These are phyloP conservation scores for Entomophthora muscae DNA, from an alignment of 371 early-diverging fungal genomes.

Conservation along the genomic window DNA sequence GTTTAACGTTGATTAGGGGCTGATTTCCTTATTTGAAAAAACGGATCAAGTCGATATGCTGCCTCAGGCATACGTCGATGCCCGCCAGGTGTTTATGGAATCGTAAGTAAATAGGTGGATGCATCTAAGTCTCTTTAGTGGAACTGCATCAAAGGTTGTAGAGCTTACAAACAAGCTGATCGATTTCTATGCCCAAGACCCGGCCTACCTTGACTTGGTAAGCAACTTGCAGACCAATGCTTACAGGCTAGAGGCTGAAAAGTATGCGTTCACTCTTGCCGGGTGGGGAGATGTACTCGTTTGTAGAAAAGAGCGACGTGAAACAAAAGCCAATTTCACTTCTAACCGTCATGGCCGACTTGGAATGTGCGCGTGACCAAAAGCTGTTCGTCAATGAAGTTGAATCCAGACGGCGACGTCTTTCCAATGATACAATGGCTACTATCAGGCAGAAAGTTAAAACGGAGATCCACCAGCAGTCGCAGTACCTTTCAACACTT, in stretches of 20 bases:
- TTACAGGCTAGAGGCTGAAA: neutral
- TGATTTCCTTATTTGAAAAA: neutral
- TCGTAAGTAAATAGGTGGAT: neutral
- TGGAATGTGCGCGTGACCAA: constrained; percentile 35
- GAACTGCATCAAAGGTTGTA: constrained; percentile 34
- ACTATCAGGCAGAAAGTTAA: constrained; percentile 31
- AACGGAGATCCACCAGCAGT: constrained; percentile 33
- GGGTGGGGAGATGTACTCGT: constrained; percentile 22
- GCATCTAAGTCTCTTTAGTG: constrained; percentile 8
- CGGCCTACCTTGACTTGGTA: neutral
- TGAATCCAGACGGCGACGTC: constrained; percentile 40
- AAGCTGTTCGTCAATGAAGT: constrained; percentile 38
- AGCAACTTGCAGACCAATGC: neutral
- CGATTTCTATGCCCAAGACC: constrained; percentile 12
- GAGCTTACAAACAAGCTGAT: constrained; percentile 37
- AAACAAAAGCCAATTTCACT: constrained; percentile 30
- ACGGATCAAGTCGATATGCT: neutral
- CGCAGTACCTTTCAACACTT: constrained; percentile 11
- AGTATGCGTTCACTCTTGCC: constrained; percentile 15
- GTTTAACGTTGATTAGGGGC: neutral
- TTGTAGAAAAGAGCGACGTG: constrained; percentile 20
- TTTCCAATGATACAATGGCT: constrained; percentile 43
- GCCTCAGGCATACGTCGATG: constrained; percentile 17
- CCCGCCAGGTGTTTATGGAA: neutral
- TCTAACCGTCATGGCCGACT: constrained; percentile 27